A percentile compares a stretch with the other conserved stretches of the same genome.
Conservation (phyloP, 495 filamentous ascomycete genomes). For the Xylaria intraflava region DNA sequence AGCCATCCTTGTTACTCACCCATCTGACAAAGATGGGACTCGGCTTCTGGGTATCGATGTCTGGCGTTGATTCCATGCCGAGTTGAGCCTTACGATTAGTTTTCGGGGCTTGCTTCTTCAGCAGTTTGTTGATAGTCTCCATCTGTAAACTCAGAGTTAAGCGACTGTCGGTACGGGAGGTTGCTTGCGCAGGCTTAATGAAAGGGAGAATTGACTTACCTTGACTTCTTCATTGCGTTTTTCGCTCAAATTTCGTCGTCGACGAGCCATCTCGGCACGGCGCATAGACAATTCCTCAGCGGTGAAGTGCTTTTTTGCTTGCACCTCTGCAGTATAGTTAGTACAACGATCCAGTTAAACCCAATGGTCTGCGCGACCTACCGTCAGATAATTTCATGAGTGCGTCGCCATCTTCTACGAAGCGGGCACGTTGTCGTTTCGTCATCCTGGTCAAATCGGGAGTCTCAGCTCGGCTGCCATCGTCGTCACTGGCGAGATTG, state of each 20-base stretch:
- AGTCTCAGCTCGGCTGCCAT: slow-evolving; percentile 54
- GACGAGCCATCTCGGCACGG: slow-evolving; percentile 89
- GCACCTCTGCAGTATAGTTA: slow-evolving; percentile 57
- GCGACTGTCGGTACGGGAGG: background rate
- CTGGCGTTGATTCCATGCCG: slow-evolving; percentile 51
- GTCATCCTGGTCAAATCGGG: slow-evolving; percentile 83
- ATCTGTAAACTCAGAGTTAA: slow-evolving; percentile 50
- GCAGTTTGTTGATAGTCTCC: slow-evolving; percentile 96
- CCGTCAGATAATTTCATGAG: slow-evolving; percentile 75
- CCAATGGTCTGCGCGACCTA: slow-evolving; percentile 10
- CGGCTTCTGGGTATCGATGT: slow-evolving; percentile 43
- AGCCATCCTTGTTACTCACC: slow-evolving; percentile 66
- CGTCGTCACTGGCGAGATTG: slow-evolving; percentile 60
- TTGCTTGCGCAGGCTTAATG: background rate
- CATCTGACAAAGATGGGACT: slow-evolving; percentile 71
- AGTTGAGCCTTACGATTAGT: slow-evolving; percentile 48
- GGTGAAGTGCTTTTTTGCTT: slow-evolving; percentile 87
- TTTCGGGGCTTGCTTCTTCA: slow-evolving; percentile 94
- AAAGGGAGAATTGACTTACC: slow-evolving; percentile 39
- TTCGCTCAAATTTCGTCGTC: slow-evolving; percentile 92
- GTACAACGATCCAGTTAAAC: background rate
- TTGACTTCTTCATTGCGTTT: slow-evolving; percentile 99
- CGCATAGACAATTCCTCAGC: slow-evolving; percentile 95
- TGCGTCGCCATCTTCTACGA: slow-evolving; percentile 54
- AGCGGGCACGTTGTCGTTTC: slow-evolving; percentile 70